Evolutionary conservation across 2,329 filamentous ascomycete genomes (phyloP).

Genomic region (Stagonosporopsis rhizophila): DNA sequence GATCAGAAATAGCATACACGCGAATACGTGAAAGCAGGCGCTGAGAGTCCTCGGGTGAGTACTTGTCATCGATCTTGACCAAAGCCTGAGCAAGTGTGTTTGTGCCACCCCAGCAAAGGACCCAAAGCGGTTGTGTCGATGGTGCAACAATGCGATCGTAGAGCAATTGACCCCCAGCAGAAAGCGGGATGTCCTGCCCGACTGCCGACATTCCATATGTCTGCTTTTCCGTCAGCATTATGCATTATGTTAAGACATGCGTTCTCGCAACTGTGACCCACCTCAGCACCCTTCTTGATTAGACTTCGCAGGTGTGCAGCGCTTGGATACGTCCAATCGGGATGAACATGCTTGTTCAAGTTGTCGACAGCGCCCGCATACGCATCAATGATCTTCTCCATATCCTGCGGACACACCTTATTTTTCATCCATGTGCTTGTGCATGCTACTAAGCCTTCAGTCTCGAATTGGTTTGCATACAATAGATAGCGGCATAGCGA

Average conservation of each 20-base stretch:
- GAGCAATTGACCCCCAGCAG: constrained; percentile 56
- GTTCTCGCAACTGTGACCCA: constrained; percentile 9
- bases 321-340: constrained; percentile 40
- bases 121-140: constrained; percentile 57
- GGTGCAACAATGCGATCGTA: constrained; percentile 51
- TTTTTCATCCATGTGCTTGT: constrained; percentile 52
- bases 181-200: constrained; percentile 44
- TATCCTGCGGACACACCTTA: constrained; percentile 43
- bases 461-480: constrained; percentile 50
- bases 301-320: constrained; percentile 35
- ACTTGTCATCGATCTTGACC: constrained; percentile 46
- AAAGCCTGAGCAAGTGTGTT: constrained; percentile 62
- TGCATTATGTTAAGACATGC: no score
- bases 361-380: constrained; percentile 51
- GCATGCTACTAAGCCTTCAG: constrained; percentile 49
- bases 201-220: constrained; percentile 51
- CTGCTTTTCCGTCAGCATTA: constrained; percentile 13
- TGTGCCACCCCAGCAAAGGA: constrained; percentile 62
- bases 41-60: constrained; percentile 42
- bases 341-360: constrained; percentile 57
- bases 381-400: constrained; percentile 46
- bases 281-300: constrained; percentile 44
- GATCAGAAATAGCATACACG: constrained; percentile 62
- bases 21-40: constrained; percentile 44
- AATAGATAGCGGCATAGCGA: constrained; percentile 49